These are phyloP conservation scores for Tricholoma hemisulphureum DNA, from an alignment of 768 basidiomycete genomes.

Conservation along the genomic window DNA sequence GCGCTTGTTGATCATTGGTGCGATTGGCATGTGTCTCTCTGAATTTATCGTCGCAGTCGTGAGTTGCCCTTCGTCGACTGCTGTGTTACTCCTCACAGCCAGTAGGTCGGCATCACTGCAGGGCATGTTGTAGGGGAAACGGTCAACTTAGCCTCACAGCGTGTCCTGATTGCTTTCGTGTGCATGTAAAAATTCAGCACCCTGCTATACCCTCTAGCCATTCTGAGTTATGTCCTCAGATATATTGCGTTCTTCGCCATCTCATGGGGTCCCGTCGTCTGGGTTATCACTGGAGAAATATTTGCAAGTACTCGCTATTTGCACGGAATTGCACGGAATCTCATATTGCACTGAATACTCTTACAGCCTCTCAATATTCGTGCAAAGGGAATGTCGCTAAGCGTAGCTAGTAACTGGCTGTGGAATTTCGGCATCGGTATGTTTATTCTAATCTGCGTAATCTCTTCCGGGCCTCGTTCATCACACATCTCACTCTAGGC, in stretches of 20 bases:
- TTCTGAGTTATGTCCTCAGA: not conserved
- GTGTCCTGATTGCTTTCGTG: conserved; percentile 59
- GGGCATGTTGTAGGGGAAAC: conserved; percentile 20
- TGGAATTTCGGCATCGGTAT: conserved; percentile 77
- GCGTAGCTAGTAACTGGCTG: conserved; percentile 69
- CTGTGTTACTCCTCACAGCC: conserved; percentile 37
- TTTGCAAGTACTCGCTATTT: conserved; percentile 36
- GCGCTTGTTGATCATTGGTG: conserved; percentile 74
- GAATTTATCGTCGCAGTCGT: conserved; percentile 67
- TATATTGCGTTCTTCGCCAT: conserved; percentile 44
- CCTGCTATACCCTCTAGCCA: conserved; percentile 16
- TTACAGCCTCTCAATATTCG: conserved; percentile 66
- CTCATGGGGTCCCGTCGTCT: conserved; percentile 74
- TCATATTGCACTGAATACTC: too few relatives aligned
- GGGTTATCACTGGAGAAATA: conserved; percentile 73
- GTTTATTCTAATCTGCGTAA: conserved; percentile 20
- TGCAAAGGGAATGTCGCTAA: conserved; percentile 78
- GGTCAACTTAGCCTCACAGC: conserved; percentile 43
- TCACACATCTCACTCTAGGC: conserved; percentile 18
- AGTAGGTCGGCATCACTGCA: conserved; percentile 35
- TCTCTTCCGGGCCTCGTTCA: too few relatives aligned
- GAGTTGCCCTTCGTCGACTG: not conserved
- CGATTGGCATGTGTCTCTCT: conserved; percentile 73
- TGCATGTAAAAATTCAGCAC: conserved; percentile 35
- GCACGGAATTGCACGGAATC: not conserved